A percentile compares a stretch with the other conserved stretches of the same genome.
These are phyloP conservation scores for Berberis vulgaris DNA, from an alignment of 164 flowering plant species.

Conservation along the genomic window DNA sequence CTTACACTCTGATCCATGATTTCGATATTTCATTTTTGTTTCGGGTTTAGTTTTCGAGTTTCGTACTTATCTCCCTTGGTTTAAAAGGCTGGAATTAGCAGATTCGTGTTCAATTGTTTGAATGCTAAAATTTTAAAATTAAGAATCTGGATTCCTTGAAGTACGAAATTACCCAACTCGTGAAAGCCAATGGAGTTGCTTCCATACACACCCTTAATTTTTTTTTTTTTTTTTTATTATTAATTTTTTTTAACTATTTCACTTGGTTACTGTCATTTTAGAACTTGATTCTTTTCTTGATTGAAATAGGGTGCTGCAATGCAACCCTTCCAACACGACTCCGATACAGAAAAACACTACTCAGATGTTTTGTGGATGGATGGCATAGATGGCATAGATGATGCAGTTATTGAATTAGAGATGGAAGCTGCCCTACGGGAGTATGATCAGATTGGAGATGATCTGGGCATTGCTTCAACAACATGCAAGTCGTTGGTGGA, in stretches of 20 bases:
- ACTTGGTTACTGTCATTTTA: too few species aligned
- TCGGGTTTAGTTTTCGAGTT: too few species aligned
- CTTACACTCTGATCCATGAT: too few species aligned
- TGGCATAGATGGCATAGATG: conserved; percentile 31
- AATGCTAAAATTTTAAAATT: too few species aligned
- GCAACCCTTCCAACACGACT: conserved; percentile 62
- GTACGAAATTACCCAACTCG: background rate
- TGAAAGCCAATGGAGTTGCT: too few species aligned
- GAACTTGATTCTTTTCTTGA: background rate
- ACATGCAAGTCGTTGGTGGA: conserved; percentile 45
- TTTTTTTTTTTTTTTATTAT: too few species aligned
- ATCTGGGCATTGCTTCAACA: conserved; percentile 56
- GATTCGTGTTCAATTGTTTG: too few species aligned
- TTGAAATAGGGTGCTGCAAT: conserved; percentile 56
- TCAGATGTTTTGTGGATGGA: conserved; percentile 42
- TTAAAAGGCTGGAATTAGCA: too few species aligned
- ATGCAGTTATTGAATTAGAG: conserved; percentile 44
- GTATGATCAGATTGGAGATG: conserved; percentile 52
- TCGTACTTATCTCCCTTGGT: too few species aligned
- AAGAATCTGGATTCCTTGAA: background rate
- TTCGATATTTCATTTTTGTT: too few species aligned
- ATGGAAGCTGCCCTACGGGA: conserved; percentile 68
- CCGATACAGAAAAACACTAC: conserved; percentile 65
- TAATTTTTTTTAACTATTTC: too few species aligned
- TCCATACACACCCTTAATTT: background rate